Conservation (phyloP, 495 filamentous ascomycete genomes). For the Aspergillus baeticus region DNA sequence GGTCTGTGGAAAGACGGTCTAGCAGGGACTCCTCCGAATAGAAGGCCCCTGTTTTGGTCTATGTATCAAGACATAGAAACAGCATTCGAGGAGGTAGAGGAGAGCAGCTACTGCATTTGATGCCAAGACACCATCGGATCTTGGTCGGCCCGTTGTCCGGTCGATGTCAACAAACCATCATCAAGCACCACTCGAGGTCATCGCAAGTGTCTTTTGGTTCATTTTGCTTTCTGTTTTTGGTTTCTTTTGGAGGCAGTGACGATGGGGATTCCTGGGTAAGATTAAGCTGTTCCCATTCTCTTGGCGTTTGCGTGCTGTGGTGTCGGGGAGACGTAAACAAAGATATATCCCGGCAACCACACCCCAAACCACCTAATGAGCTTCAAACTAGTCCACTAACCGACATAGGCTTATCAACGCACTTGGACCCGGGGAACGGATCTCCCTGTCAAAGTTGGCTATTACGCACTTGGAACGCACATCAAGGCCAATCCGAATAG, state of each 20-base stretch:
- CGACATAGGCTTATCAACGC: constrained; percentile 75
- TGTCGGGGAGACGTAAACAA: neutral
- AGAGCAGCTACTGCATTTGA: neutral
- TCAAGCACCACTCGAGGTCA: constrained; percentile 9
- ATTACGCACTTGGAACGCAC: constrained; percentile 69
- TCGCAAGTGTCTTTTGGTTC: neutral
- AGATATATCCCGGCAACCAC: constrained; percentile 18
- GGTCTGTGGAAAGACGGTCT: constrained; percentile 6
- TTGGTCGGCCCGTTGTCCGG: constrained; percentile 44
- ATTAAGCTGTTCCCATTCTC: neutral
- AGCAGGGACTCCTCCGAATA: neutral
- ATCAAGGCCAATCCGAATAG: constrained; percentile 75
- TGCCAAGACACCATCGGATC: constrained; percentile 29
- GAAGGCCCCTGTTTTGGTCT: neutral
- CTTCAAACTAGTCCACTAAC: constrained; percentile 18
- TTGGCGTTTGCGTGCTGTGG: neutral
- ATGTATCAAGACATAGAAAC: too few species aligned
- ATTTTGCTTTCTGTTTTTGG: constrained; percentile 2
- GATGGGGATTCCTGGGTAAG: constrained; percentile 52
- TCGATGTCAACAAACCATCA: constrained; percentile 28
- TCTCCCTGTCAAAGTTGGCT: constrained; percentile 82
- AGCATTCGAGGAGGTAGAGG: neutral
- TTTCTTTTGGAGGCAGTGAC: constrained; percentile 1
- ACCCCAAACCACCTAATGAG: neutral
- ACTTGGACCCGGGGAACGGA: constrained; percentile 75